Evolutionary conservation across 352 stramenopile genomes (phyloP).

Genomic region (Pythium diclinum): DNA sequence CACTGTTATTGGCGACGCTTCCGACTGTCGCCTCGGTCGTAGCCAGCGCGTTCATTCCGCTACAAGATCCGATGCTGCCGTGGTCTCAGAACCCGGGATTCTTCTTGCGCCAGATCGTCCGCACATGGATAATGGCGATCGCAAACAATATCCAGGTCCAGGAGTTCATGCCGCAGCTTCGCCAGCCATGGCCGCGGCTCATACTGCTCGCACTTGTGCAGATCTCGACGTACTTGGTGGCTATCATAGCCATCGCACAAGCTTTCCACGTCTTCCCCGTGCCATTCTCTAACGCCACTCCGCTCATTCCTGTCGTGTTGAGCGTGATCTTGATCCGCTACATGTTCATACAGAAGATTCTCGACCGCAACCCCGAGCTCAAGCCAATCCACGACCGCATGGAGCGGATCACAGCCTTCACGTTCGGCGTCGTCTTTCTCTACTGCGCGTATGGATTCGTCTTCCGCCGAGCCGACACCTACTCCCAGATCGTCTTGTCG

Average conservation of each 20-base stretch:
- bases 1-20: neutral
- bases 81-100: conserved; percentile 22
- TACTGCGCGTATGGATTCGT: neutral
- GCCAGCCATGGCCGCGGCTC: conserved; percentile 15
- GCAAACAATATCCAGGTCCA: conserved; percentile 18
- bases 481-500: neutral
- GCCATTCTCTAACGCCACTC: conserved; percentile 21
- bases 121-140: conserved; percentile 19
- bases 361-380: neutral
- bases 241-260: conserved; percentile 18
- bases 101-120: conserved; percentile 28
- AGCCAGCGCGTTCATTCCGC: neutral
- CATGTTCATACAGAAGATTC: neutral
- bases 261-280: conserved; percentile 29
- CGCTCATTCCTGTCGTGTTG: conserved; percentile 10
- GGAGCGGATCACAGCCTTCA: neutral
- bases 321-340: conserved; percentile 20
- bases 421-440: neutral
- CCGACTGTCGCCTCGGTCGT: neutral
- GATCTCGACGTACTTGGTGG: too few relatives aligned
- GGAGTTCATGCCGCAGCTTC: conserved; percentile 31
- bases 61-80: conserved; percentile 6
- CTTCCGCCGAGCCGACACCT: neutral
- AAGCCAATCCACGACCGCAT: neutral
- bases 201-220: too few relatives aligned